Evolutionary conservation across 306 rosid genomes (phyloP).

Genomic region (Argentina anserina): DNA sequence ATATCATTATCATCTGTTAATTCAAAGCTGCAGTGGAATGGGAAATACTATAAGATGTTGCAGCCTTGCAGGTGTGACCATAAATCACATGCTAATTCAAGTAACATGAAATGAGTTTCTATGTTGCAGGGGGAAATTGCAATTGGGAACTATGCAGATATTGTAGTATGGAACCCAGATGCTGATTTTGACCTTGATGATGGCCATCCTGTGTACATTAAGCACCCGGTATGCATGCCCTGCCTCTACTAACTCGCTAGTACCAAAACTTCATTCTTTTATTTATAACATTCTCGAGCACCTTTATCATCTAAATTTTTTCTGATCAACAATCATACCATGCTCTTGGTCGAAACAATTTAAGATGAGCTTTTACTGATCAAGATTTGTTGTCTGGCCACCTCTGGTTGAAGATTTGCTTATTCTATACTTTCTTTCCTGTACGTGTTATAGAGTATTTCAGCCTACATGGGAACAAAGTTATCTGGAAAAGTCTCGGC

Average conservation of each 20-base stretch:
- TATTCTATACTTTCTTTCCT: neutral
- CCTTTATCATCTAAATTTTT: neutral
- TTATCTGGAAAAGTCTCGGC: conserved; percentile 72
- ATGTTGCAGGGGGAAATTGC: conserved; percentile 65
- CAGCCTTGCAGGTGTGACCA: neutral
- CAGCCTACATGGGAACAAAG: conserved; percentile 82
- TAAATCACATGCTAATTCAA: neutral
- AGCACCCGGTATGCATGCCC: conserved; percentile 58
- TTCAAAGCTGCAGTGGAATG: neutral
- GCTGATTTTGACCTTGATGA: conserved; percentile 58
- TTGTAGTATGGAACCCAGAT: conserved; percentile 93
- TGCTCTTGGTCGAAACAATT: neutral
- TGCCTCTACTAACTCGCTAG: too few relatives aligned
- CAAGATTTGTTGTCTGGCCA: neutral
- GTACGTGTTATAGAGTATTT: conserved; percentile 48
- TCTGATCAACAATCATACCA: neutral
- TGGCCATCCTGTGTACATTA: conserved; percentile 48
- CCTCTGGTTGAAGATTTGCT: too few relatives aligned
- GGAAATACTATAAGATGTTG: neutral
- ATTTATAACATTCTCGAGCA: neutral
- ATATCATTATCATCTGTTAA: neutral
- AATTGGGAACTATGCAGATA: conserved; percentile 77
- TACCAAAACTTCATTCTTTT: neutral
- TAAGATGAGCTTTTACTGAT: neutral
- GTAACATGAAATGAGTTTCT: neutral